Percentiles rank a stretch among this genome's conserved stretches.
These are phyloP conservation scores for Aspergillus olivimuriae DNA, from an alignment of 495 filamentous ascomycete genomes.

Conservation along the genomic window DNA sequence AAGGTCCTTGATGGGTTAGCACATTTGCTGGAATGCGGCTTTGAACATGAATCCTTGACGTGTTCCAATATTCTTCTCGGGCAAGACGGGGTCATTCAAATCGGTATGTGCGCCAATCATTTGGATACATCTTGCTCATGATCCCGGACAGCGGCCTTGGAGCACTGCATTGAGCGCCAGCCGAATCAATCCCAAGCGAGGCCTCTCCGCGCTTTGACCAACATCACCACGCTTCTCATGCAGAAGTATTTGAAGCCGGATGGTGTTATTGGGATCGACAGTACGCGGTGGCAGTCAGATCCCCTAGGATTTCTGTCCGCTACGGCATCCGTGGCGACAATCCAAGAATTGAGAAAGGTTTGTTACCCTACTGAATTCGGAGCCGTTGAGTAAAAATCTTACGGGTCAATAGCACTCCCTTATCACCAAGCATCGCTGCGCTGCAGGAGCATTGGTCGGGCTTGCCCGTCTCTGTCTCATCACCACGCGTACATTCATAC, in stretches of 20 bases:
- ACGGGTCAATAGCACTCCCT: not conserved
- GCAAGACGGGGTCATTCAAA: conserved; percentile 4
- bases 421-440: not conserved
- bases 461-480: not conserved
- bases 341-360: conserved; percentile 6
- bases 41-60: conserved; percentile 15
- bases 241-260: conserved; percentile 28
- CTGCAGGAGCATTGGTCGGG: not conserved
- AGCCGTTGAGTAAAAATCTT: not conserved
- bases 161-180: conserved; percentile 3
- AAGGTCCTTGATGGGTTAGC: conserved; percentile 16
- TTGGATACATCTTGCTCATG: conserved; percentile 14
- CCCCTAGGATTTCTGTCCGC: conserved; percentile 3
- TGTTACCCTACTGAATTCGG: not conserved
- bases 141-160: conserved; percentile 3
- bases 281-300: conserved; percentile 6
- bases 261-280: conserved; percentile 20
- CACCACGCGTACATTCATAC: not conserved
- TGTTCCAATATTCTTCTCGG: conserved; percentile 18
- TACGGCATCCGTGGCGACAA: not conserved
- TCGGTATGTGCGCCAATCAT: conserved; percentile 6
- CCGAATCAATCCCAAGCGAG: conserved; percentile 7
- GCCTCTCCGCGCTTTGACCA: conserved; percentile 14
- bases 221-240: conserved; percentile 26
- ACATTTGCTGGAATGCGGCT: conserved; percentile 11